Conservation (phyloP, 139 green algal species). For the Picochlorum sp. region DNA sequence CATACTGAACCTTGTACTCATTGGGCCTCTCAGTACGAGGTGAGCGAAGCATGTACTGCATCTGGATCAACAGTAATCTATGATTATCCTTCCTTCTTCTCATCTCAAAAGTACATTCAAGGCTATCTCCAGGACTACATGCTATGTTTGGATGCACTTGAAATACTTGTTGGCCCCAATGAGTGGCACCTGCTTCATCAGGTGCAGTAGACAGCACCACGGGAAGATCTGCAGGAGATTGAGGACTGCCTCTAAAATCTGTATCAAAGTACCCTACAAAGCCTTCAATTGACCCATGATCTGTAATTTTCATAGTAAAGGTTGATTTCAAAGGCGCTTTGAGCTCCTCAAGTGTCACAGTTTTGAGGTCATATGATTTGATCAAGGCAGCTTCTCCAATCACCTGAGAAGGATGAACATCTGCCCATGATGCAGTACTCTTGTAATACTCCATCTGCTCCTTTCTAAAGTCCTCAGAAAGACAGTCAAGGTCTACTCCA, state of each 20-base stretch:
- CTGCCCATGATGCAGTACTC: constrained; percentile 68
- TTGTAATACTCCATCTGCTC: constrained; percentile 84
- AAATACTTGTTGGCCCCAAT: constrained; percentile 93
- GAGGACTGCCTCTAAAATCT: constrained; percentile 53
- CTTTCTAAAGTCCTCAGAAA: constrained; percentile 39
- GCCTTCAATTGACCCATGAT: constrained; percentile 62
- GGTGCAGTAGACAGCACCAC: constrained; percentile 78
- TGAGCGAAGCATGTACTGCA: constrained; percentile 22
- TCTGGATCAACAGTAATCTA: constrained; percentile 61
- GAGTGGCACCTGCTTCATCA: constrained; percentile 71
- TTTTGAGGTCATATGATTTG: constrained; percentile 82
- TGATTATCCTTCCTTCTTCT: constrained; percentile 70
- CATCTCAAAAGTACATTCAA: constrained; percentile 55
- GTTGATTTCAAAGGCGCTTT: constrained; percentile 49
- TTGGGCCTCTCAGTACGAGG: neutral
- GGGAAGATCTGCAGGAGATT: constrained; percentile 54
- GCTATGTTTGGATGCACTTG: constrained; percentile 66
- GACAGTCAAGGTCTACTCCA: constrained; percentile 64
- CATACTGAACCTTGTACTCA: neutral
- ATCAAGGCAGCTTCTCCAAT: constrained; percentile 56
- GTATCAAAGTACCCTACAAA: constrained; percentile 89
- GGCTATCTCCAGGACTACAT: constrained; percentile 37
- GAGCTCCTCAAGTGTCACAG: constrained; percentile 67
- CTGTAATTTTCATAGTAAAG: constrained; percentile 45
- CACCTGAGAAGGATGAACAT: constrained; percentile 73